Evolutionary conservation across 2,329 filamentous ascomycete genomes (phyloP), one percentile per base, ranked within the genome.

Genomic region (Colletotrichum musicola): DNA sequence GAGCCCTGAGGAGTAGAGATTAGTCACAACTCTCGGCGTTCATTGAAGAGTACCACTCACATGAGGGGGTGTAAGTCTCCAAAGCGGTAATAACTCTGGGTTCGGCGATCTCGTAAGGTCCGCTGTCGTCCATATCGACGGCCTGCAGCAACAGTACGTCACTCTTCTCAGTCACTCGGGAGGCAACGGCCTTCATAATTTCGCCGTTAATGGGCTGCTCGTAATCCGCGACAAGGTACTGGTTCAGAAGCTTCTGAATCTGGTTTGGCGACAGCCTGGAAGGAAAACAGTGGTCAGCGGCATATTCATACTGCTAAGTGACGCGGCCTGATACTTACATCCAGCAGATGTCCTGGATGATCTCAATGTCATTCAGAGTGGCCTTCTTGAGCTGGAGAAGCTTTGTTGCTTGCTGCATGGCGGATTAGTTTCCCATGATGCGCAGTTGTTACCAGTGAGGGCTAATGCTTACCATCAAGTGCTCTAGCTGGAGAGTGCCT

Each of bases 281-380:
- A 35, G 40, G 55, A 20, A 35, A 35, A 35, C 30, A 35, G 12
- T 35, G 30, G 7, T 35, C 30, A 35, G 30, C 30, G 30, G 7
- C 30, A 10, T 35, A 9, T 35, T 35, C 7, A 35, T 35, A 35
- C 30, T 9, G n/a, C 13, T 10, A 49, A 20, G 46, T 49, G n/a
- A 18, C 12, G 46, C 46, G 18, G 46, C 40, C 27, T 18, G 14
- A 40, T 5, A 88, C 93, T 90, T 84, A 97, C 95, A 98, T 98
- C 95, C 95, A 98, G 88, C 96, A 99, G 75, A 99, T 99, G 79
- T 99, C 96, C 84, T 99, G 96, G 76, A 99, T 99, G 76, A 99
- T 99, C 83, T 99, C 96, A 76, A 99, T 99, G 77, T 99, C 96
- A 79, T 98, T 99, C 78, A 99, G 84, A 1, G 96, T 99, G 9